Percentiles rank a stretch among this genome's conserved stretches.
phyloP scores from a whole-genome alignment of 805 yeast species.

The Hanseniaspora mollemarum region DNA sequence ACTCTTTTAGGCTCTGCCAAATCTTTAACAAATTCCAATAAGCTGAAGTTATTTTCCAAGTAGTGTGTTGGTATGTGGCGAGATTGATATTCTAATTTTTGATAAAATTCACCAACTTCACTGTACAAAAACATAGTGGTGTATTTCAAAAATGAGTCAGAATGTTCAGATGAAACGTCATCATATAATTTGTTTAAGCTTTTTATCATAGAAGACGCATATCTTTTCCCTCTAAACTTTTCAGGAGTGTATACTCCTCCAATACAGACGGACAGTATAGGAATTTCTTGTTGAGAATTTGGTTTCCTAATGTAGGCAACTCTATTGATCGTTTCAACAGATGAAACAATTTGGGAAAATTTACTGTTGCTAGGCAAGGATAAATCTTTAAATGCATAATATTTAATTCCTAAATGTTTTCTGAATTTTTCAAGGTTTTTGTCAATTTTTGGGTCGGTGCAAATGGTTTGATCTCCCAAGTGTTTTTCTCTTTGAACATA shows the following conservation, averaged over 20 bases:
- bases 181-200: slow-evolving; percentile 31
- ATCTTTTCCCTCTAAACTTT: slow-evolving; percentile 43
- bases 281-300: slow-evolving; percentile 25
- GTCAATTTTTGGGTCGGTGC: not conserved
- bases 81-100: slow-evolving; percentile 47
- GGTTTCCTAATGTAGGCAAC: slow-evolving; percentile 27
- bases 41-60: slow-evolving; percentile 23
- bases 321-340: slow-evolving; percentile 35
- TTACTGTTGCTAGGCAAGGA: slow-evolving; percentile 22
- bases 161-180: slow-evolving; percentile 18
- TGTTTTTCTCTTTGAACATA: slow-evolving; percentile 32
- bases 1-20: slow-evolving; percentile 17
- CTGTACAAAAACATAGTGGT: slow-evolving; percentile 47
- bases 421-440: not conserved
- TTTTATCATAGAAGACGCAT: slow-evolving; percentile 40
- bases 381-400: slow-evolving; percentile 29
- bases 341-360: slow-evolving; percentile 31
- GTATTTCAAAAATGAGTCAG: slow-evolving; percentile 24
- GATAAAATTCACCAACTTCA: slow-evolving; percentile 60
- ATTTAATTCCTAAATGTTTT: slow-evolving; percentile 29
- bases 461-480: slow-evolving; percentile 10
- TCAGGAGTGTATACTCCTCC: slow-evolving; percentile 51
- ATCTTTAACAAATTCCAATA: not conserved
- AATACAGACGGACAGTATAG: slow-evolving; percentile 33
- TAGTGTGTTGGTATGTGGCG: slow-evolving; percentile 32